Percentiles rank a stretch among this genome's conserved stretches.
These are phyloP conservation scores for Tulasnella sp. DNA, from an alignment of 768 basidiomycete species.

Conservation along the genomic window DNA sequence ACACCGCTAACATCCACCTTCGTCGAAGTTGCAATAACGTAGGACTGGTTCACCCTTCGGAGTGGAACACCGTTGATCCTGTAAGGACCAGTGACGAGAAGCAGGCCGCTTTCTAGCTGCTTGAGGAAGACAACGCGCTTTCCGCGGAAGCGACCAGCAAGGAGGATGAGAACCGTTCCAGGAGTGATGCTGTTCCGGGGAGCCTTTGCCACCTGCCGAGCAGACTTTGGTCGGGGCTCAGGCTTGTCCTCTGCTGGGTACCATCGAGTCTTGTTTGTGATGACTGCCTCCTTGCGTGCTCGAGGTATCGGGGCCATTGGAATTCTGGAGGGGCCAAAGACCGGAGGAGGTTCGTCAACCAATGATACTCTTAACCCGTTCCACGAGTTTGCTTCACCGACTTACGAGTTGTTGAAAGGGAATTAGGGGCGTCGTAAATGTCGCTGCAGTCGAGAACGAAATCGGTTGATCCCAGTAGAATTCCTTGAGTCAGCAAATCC, in stretches of 20 bases:
- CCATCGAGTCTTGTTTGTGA: slow-evolving; percentile 51
- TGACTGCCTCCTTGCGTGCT: slow-evolving; percentile 7
- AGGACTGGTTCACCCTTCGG: slow-evolving; percentile 96
- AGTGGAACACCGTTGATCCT: slow-evolving; percentile 98
- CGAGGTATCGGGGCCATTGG: slow-evolving; percentile 4
- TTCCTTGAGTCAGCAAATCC: neutral
- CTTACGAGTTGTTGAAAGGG: slow-evolving; percentile 3
- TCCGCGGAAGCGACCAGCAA: slow-evolving; percentile 96
- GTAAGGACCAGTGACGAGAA: slow-evolving; percentile 96
- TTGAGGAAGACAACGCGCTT: slow-evolving; percentile 99
- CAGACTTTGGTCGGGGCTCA: slow-evolving; percentile 87
- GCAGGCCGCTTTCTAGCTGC: slow-evolving; percentile 84
- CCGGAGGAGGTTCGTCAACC: neutral
- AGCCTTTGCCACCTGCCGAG: slow-evolving; percentile 69
- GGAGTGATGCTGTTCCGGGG: slow-evolving; percentile 87
- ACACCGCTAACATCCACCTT: slow-evolving; percentile 74
- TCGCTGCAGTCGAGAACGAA: slow-evolving; percentile 13
- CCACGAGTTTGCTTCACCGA: neutral
- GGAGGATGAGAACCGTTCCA: slow-evolving; percentile 90
- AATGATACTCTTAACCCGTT: neutral
- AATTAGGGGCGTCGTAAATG: slow-evolving; percentile 2
- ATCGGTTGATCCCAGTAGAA: slow-evolving; percentile 19
- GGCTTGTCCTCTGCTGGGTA: slow-evolving; percentile 94
- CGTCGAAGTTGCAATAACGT: slow-evolving; percentile 97
- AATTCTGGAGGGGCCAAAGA: neutral